These are phyloP conservation scores for Sonneratia alba DNA, from an alignment of 345 rosid species.

Conservation along the genomic window DNA sequence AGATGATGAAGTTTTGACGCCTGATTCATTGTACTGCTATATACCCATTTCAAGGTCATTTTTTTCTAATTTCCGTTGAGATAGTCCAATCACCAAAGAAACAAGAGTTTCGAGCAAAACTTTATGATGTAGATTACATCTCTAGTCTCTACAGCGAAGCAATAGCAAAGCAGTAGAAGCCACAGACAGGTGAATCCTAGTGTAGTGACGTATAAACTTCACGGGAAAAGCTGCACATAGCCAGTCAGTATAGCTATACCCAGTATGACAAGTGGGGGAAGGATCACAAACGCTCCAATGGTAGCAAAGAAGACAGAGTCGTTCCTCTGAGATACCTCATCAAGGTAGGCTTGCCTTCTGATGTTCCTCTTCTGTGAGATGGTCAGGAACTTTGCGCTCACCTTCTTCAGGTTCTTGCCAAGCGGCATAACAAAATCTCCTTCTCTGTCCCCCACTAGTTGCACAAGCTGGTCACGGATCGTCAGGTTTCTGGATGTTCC, in stretches of 20 bases:
- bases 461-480: conserved; percentile 61
- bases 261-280: conserved; percentile 67
- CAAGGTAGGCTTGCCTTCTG: conserved; percentile 63
- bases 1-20: not conserved
- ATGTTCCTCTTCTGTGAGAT: conserved; percentile 90
- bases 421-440: conserved; percentile 64
- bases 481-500: conserved; percentile 32
- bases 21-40: too few relatives aligned
- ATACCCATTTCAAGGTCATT: too few relatives aligned
- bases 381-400: conserved; percentile 62
- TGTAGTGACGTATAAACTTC: conserved; percentile 1
- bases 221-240: conserved; percentile 91
- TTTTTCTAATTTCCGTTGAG: too few relatives aligned
- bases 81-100: not conserved
- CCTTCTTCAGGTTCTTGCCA: conserved; percentile 75
- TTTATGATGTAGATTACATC: not conserved
- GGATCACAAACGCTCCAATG: conserved; percentile 71
- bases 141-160: not conserved
- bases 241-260: conserved; percentile 70
- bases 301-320: conserved; percentile 85
- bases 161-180: not conserved
- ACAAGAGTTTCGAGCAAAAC: not conserved
- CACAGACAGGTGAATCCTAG: not conserved
- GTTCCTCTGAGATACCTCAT: conserved; percentile 80
- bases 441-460: conserved; percentile 53